These are phyloP conservation scores for Coniella vitis DNA, from an alignment of 2,329 filamentous ascomycete genomes.

Conservation along the genomic window DNA sequence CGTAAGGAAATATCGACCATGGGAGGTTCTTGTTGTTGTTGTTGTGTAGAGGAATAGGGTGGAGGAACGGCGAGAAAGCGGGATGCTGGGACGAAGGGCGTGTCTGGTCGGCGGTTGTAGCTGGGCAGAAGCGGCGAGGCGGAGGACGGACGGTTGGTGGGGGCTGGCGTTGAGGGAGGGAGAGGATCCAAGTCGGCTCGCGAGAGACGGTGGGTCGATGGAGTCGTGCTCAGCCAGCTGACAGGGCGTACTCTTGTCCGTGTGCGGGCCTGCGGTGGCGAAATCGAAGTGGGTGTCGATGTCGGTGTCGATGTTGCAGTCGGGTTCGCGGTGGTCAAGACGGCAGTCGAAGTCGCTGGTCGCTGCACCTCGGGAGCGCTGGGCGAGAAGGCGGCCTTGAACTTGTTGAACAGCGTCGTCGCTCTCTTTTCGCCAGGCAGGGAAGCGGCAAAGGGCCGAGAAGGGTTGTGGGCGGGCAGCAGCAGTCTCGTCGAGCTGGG, in stretches of 20 bases:
- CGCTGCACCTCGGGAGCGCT: slow-evolving; percentile 8
- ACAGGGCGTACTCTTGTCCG: slow-evolving; percentile 18
- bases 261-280: slow-evolving; percentile 14
- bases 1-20: slow-evolving; percentile 11
- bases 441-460: slow-evolving; percentile 25
- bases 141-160: not conserved
- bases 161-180: not conserved
- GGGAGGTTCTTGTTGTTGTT: not conserved
- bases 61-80: no score
- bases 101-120: not conserved
- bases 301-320: slow-evolving; percentile 1
- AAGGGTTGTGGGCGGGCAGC: slow-evolving; percentile 22
- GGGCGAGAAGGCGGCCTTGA: slow-evolving; percentile 21
- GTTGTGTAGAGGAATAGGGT: no score
- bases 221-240: slow-evolving; percentile 14
- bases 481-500: slow-evolving; percentile 15
- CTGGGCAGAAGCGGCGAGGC: not conserved
- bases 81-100: no score
- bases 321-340: no score
- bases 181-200: slow-evolving; percentile 1
- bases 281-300: slow-evolving; percentile 10
- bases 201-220: no score
- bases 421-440: slow-evolving; percentile 28
- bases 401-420: slow-evolving; percentile 22
- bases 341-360: no score